Evolutionary conservation across 2,329 filamentous ascomycete species (phyloP).

Genomic region (Colletotrichum liaoningense): DNA sequence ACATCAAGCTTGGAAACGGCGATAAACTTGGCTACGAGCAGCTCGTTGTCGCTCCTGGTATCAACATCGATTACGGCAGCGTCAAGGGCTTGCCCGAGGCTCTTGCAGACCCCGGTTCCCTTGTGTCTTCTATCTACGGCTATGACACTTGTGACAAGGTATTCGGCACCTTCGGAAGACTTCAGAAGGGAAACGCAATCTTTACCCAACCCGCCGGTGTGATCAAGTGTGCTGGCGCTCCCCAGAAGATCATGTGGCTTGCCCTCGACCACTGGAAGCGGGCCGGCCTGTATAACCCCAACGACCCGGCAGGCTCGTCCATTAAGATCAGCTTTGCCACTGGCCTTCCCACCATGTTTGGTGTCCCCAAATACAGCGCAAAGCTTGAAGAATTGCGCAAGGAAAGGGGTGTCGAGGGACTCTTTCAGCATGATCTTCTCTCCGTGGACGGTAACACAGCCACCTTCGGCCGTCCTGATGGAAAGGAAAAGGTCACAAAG

Average conservation of each 20-base stretch:
- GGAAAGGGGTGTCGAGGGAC: conserved; percentile 66
- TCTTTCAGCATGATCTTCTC: conserved; percentile 69
- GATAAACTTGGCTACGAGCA: conserved; percentile 71
- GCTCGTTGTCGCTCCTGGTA: conserved; percentile 70
- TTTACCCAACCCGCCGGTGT: conserved; percentile 70
- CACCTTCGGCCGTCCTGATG: conserved; percentile 58
- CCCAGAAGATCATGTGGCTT: conserved; percentile 73
- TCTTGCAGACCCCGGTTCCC: conserved; percentile 56
- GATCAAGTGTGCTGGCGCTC: conserved; percentile 71
- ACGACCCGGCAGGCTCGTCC: conserved; percentile 50
- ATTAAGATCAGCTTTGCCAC: conserved; percentile 68
- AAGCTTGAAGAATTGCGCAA: conserved; percentile 63
- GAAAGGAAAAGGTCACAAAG: conserved; percentile 55
- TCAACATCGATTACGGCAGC: conserved; percentile 61
- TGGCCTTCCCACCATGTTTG: conserved; percentile 67
- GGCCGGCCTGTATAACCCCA: conserved; percentile 60
- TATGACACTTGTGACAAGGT: conserved; percentile 67
- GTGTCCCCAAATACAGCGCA: conserved; percentile 69
- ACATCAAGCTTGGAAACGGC: conserved; percentile 65
- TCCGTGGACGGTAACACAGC: conserved; percentile 64
- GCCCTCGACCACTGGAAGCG: conserved; percentile 69
- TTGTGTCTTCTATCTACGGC: conserved; percentile 68
- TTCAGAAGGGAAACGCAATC: conserved; percentile 63
- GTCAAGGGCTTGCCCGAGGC: conserved; percentile 69
- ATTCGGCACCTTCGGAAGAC: conserved; percentile 57